A percentile compares a stretch with the other conserved stretches of the same genome.
These are phyloP conservation scores for Cyberlindnera bimundalis DNA, from an alignment of 805 yeast genomes.

Conservation along the genomic window DNA sequence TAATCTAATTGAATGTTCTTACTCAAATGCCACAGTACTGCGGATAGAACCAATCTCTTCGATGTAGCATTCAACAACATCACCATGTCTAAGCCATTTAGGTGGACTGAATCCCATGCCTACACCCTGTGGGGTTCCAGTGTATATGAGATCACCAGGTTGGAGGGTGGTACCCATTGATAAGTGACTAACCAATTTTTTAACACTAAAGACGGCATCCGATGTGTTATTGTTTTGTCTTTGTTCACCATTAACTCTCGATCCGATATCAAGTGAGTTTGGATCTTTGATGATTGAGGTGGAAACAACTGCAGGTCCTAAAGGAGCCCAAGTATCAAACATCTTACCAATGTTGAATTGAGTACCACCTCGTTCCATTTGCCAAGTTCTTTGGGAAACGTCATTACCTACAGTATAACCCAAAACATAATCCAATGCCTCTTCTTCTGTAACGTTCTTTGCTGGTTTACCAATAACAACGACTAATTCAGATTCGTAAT, in stretches of 20 bases:
- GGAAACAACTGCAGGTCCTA: constrained; percentile 52
- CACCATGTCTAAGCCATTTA: constrained; percentile 43
- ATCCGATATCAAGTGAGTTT: constrained; percentile 34
- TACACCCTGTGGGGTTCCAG: constrained; percentile 57
- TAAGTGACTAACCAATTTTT: constrained; percentile 41
- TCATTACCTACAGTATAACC: constrained; percentile 57
- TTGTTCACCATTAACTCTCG: constrained; percentile 44
- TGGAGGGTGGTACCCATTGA: constrained; percentile 48
- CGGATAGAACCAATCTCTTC: constrained; percentile 41
- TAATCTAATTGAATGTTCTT: too few relatives aligned
- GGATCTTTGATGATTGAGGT: constrained; percentile 27
- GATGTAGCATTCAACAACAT: constrained; percentile 39
- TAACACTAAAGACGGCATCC: constrained; percentile 48
- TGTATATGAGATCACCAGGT: constrained; percentile 53
- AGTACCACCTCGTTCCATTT: constrained; percentile 47
- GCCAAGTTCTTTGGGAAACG: constrained; percentile 57
- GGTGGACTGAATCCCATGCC: constrained; percentile 44
- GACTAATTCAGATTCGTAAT: constrained; percentile 54
- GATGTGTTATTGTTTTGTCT: constrained; percentile 44
- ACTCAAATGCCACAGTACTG: constrained; percentile 28
- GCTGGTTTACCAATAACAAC: constrained; percentile 51
- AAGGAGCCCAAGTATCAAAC: constrained; percentile 55
- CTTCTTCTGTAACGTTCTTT: constrained; percentile 37
- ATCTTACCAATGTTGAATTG: constrained; percentile 52
- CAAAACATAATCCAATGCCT: constrained; percentile 44